Percentiles rank a stretch among this genome's conserved stretches.
Conservation (phyloP, 768 basidiomycete species). For the Suillus sp. region DNA sequence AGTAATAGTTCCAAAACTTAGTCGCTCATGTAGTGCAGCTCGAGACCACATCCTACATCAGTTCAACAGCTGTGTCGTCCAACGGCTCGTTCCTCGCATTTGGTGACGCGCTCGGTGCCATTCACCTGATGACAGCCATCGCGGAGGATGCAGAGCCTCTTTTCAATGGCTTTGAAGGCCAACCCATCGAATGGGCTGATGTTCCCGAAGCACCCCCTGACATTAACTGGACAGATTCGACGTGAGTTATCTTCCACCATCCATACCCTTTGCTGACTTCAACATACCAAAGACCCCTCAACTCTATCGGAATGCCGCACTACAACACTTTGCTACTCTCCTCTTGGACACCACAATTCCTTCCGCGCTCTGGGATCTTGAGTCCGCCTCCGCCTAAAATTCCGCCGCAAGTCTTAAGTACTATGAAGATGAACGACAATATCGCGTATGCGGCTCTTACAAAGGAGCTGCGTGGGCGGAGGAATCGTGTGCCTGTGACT, state of each 20-base stretch:
- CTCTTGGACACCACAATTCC: slow-evolving; percentile 56
- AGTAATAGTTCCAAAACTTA: not conserved
- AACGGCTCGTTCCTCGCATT: slow-evolving; percentile 92
- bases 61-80: slow-evolving; percentile 78
- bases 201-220: slow-evolving; percentile 64
- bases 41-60: slow-evolving; percentile 74
- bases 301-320: slow-evolving; percentile 84
- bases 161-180: slow-evolving; percentile 89
- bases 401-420: slow-evolving; percentile 71
- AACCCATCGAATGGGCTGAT: slow-evolving; percentile 85
- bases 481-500: slow-evolving; percentile 66
- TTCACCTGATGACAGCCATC: slow-evolving; percentile 81
- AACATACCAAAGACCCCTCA: slow-evolving; percentile 66
- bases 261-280: not conserved
- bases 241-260: slow-evolving; percentile 49
- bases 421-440: slow-evolving; percentile 87
- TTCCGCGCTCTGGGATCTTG: slow-evolving; percentile 43
- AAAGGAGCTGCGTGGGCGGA: slow-evolving; percentile 77
- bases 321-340: slow-evolving; percentile 80
- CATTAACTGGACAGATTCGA: slow-evolving; percentile 81
- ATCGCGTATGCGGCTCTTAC: slow-evolving; percentile 90
- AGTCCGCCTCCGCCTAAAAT: slow-evolving; percentile 78
- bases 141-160: slow-evolving; percentile 59
- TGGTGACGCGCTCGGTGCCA: slow-evolving; percentile 81
- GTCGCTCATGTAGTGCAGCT: slow-evolving; percentile 43